Conservation (phyloP, 345 rosid species). For the Eucalyptus albens region DNA sequence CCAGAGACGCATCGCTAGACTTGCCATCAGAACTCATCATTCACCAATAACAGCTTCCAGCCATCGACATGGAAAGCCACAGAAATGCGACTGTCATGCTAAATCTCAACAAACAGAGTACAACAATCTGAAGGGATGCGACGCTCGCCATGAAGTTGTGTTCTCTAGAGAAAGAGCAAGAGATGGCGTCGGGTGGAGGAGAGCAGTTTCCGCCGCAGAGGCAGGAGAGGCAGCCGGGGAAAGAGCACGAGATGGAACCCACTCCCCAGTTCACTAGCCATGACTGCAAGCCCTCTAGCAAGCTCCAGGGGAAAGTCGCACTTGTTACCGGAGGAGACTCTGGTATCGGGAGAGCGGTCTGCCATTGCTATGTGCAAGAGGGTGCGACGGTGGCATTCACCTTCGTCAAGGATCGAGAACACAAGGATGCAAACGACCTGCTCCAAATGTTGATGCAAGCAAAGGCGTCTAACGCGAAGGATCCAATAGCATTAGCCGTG, state of each 20-base stretch:
- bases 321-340: constrained; percentile 77
- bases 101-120: no score
- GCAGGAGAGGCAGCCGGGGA: constrained; percentile 60
- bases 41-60: no score
- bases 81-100: no score
- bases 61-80: no score
- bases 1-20: no score
- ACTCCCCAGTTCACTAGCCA: constrained; percentile 31
- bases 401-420: constrained; percentile 50
- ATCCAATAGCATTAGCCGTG: constrained; percentile 36
- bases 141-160: neutral
- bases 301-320: constrained; percentile 68
- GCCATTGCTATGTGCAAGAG: constrained; percentile 29
- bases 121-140: no score
- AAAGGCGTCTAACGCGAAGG: constrained; percentile 37
- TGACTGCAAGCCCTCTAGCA: constrained; percentile 52
- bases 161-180: neutral
- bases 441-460: constrained; percentile 23
- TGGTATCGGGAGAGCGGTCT: constrained; percentile 70
- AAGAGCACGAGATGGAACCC: constrained; percentile 57
- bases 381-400: constrained; percentile 81
- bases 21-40: no score
- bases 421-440: constrained; percentile 60
- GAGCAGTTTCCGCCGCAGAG: constrained; percentile 43
- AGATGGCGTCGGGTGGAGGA: constrained; percentile 36